Conservation (phyloP, 164 flowering plant species). For the Annona squamosa region DNA sequence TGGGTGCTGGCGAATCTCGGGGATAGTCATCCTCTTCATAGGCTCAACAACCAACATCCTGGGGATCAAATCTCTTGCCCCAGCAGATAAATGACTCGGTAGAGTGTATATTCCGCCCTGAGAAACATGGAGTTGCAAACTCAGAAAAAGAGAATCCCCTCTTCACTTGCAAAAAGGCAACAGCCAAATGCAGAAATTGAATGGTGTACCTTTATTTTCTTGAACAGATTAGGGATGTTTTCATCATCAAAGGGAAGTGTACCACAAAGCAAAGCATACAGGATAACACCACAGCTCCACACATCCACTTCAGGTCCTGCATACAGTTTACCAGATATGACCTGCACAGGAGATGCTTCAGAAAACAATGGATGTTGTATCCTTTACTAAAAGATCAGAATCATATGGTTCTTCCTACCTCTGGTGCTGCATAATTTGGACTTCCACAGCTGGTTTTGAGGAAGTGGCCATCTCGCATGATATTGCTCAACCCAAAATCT, state of each 20-base stretch:
- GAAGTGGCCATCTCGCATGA: conserved; percentile 40
- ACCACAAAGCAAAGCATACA: conserved; percentile 45
- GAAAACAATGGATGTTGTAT: not conserved
- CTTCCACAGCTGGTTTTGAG: conserved; percentile 45
- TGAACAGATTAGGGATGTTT: conserved; percentile 35
- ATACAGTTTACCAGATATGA: conserved; percentile 32
- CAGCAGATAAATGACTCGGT: conserved; percentile 38
- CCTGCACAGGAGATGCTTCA: conserved; percentile 16
- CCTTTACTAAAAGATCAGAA: not conserved
- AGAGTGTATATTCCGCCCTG: conserved; percentile 40
- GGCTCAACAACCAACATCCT: conserved; percentile 45
- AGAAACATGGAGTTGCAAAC: conserved; percentile 2
- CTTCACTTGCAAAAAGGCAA: not conserved
- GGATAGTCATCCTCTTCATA: conserved; percentile 35
- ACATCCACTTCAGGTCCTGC: conserved; percentile 43
- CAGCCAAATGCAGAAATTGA: not conserved
- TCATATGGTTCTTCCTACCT: conserved; percentile 19
- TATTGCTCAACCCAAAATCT: conserved; percentile 40
- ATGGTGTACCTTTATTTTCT: conserved; percentile 33
- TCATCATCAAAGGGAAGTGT: conserved; percentile 46
- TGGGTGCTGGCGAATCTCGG: conserved; percentile 33
- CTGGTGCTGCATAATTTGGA: conserved; percentile 47
- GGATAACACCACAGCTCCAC: conserved; percentile 47
- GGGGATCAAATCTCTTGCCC: conserved; percentile 42
- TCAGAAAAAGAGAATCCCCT: not conserved